Evolutionary conservation across 2,329 filamentous ascomycete species (phyloP).

Genomic region (Botrytis deweyae): DNA sequence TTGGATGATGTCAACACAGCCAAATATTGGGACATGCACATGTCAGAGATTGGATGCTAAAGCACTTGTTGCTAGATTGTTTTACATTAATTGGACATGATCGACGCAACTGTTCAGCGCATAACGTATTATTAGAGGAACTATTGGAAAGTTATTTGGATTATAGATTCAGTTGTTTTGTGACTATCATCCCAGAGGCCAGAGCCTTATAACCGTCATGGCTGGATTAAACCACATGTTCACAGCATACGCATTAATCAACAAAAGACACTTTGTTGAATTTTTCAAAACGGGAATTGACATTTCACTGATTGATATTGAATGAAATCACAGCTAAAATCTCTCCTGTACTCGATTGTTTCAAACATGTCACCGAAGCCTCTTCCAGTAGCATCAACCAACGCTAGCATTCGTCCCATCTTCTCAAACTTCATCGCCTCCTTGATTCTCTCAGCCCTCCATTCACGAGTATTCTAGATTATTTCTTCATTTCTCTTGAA

Average conservation of each 20-base stretch:
- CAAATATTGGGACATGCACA: background rate
- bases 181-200: background rate
- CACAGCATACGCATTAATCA: background rate
- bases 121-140: background rate
- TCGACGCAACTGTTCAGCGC: background rate
- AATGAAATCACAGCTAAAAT: background rate
- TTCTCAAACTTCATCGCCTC: background rate
- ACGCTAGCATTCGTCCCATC: rapidly evolving
- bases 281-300: rapidly evolving
- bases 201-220: rapidly evolving
- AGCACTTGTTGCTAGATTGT: no score
- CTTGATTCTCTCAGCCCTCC: background rate
- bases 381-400: background rate
- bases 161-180: no score
- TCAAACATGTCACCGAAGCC: background rate
- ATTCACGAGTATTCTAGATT: background rate
- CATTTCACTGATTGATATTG: background rate
- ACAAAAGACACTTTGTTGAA: background rate
- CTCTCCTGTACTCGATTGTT: background rate
- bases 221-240: background rate
- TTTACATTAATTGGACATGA: background rate
- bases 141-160: background rate
- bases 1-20: background rate
- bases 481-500: background rate
- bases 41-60: background rate